Conservation (phyloP, 441 rosid species). For the Populus hybrid region DNA sequence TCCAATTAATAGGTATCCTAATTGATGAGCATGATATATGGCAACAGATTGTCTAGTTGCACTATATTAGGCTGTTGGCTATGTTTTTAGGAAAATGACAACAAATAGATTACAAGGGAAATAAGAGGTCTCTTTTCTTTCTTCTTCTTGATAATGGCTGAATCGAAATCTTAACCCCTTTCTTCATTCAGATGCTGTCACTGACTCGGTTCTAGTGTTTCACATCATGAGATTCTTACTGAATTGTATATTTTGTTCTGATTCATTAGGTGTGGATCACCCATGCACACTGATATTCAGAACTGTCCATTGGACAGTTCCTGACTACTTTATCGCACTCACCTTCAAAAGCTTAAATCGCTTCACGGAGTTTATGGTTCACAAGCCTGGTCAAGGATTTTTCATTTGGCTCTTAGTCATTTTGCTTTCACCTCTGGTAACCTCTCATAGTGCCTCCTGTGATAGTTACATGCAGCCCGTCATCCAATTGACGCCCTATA, state of each 20-base stretch:
- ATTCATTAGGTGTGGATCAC: conserved; percentile 20
- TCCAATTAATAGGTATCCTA: too few species aligned
- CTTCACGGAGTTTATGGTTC: conserved; percentile 29
- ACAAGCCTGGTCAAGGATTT: conserved; percentile 44
- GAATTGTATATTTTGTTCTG: not conserved
- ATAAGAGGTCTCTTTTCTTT: not conserved
- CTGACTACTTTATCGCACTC: conserved; percentile 19
- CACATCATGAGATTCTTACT: not conserved
- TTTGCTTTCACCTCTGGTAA: conserved; percentile 39
- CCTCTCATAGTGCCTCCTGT: not conserved
- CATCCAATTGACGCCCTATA: not conserved
- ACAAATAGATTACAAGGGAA: not conserved
- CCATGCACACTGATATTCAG: conserved; percentile 36
- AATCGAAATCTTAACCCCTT: not conserved
- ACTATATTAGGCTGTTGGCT: not conserved
- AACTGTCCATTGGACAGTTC: conserved; percentile 36
- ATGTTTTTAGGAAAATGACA: not conserved
- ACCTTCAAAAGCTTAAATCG: conserved; percentile 28
- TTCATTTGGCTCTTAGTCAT: conserved; percentile 29
- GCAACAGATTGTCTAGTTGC: not conserved
- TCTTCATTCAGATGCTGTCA: not conserved
- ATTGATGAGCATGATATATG: not conserved
- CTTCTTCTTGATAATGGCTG: not conserved
- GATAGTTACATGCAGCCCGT: not conserved
- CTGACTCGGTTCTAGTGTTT: not conserved